Conservation (phyloP, 2,329 filamentous ascomycete genomes). For the Beauveria bassiana region DNA sequence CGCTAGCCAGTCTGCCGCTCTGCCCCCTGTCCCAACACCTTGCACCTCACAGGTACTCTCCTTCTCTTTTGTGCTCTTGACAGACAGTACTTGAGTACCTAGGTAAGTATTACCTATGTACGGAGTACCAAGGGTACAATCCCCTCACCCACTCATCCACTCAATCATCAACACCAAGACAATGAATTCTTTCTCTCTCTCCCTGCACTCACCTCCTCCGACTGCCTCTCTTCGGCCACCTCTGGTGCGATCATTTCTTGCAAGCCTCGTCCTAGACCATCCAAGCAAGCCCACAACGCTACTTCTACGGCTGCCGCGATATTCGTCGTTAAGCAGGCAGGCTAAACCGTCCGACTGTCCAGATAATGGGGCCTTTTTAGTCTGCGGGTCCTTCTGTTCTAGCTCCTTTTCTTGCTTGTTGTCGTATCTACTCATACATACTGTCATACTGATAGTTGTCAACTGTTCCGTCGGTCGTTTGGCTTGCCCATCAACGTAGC, state of each 20-base stretch:
- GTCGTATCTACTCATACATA: neutral
- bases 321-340: neutral
- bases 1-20: neutral
- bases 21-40: too few relatives aligned
- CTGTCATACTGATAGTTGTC: neutral
- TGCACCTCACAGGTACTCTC: too few relatives aligned
- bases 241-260: neutral
- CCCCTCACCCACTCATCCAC: too few relatives aligned
- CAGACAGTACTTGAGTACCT: too few relatives aligned
- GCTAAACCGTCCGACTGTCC: neutral
- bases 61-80: too few relatives aligned
- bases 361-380: neutral
- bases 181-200: too few relatives aligned
- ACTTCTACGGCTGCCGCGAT: neutral
- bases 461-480: too few relatives aligned
- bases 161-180: too few relatives aligned
- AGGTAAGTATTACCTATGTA: too few relatives aligned
- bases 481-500: neutral
- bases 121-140: too few relatives aligned
- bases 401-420: neutral
- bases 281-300: neutral
- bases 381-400: neutral
- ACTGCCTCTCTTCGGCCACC: neutral
- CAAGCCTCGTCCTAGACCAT: neutral
- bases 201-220: neutral